Conservation (phyloP, 176 grass and related monocot species). For the Aegilops tauschii region DNA sequence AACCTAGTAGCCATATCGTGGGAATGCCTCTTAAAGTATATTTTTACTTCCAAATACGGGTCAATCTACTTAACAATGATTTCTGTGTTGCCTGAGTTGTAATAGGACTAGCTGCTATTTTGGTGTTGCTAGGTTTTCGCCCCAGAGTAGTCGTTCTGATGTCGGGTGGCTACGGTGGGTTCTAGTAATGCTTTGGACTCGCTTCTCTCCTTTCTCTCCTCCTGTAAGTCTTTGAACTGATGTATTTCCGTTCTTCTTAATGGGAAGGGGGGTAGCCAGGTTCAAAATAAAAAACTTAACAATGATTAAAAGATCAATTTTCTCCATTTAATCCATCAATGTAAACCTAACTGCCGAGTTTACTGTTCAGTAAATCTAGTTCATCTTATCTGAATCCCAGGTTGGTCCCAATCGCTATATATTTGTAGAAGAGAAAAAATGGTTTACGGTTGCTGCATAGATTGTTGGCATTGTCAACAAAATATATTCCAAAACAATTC, state of each 20-base stretch:
- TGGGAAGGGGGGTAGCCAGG: too few relatives aligned
- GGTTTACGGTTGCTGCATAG: background rate
- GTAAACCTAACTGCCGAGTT: background rate
- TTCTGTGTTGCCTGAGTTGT: too few relatives aligned
- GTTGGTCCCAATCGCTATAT: background rate
- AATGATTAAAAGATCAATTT: background rate
- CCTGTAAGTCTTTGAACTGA: too few relatives aligned
- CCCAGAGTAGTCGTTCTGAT: too few relatives aligned
- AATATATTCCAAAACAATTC: background rate
- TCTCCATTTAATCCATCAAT: background rate
- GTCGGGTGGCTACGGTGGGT: too few relatives aligned
- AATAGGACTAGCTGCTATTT: too few relatives aligned
- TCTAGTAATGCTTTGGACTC: too few relatives aligned
- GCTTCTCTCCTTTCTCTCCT: too few relatives aligned
- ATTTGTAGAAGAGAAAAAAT: slow-evolving; percentile 3
- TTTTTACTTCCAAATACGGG: background rate
- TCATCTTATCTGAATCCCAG: slow-evolving; percentile 22
- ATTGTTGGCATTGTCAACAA: slow-evolving; percentile 6
- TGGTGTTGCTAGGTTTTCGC: too few relatives aligned
- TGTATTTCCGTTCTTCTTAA: too few relatives aligned
- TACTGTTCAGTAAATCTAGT: slow-evolving; percentile 9
- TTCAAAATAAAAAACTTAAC: background rate
- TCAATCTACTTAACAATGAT: background rate
- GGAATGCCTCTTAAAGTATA: background rate
- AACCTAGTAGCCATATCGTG: slow-evolving; percentile 11